These are phyloP conservation scores for Lagenidium sp. DNA, from an alignment of 352 stramenopile species.

Conservation along the genomic window DNA sequence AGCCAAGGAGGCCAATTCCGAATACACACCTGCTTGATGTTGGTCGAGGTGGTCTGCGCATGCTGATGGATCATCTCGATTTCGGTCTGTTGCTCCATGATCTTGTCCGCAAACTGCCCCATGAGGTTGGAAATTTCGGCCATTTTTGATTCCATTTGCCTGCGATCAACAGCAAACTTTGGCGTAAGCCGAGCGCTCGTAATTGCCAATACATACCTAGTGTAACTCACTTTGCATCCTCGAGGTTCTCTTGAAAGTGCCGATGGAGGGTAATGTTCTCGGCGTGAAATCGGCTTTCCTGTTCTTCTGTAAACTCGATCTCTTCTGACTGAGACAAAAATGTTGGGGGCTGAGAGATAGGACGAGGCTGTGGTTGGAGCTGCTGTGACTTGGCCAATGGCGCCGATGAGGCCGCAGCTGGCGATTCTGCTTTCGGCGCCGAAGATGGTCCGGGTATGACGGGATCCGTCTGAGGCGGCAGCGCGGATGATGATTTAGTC, in stretches of 20 bases:
- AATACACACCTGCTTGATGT: slow-evolving; percentile 59
- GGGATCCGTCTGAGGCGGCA: no score
- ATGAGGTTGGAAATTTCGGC: slow-evolving; percentile 79
- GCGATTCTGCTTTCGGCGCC: not conserved
- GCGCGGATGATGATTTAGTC: not conserved
- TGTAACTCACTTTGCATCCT: slow-evolving; percentile 62
- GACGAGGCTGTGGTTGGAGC: not conserved
- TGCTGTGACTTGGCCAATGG: not conserved
- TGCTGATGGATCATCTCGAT: slow-evolving; percentile 74
- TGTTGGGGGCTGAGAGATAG: not conserved
- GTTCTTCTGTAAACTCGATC: slow-evolving; percentile 52
- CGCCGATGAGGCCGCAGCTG: not conserved
- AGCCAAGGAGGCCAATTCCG: no score
- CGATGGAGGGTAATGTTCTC: slow-evolving; percentile 75
- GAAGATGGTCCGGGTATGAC: not conserved
- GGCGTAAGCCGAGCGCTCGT: no score
- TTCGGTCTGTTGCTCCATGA: slow-evolving; percentile 73
- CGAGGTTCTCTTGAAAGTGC: slow-evolving; percentile 81
- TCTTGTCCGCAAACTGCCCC: slow-evolving; percentile 78
- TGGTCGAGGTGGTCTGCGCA: slow-evolving; percentile 54
- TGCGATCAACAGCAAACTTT: no score
- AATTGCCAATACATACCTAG: not conserved
- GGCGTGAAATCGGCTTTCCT: slow-evolving; percentile 43
- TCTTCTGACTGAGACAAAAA: slow-evolving; percentile 36
- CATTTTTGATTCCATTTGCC: slow-evolving; percentile 83